Conservation (phyloP, 768 basidiomycete species). For the Collybia nuda region DNA sequence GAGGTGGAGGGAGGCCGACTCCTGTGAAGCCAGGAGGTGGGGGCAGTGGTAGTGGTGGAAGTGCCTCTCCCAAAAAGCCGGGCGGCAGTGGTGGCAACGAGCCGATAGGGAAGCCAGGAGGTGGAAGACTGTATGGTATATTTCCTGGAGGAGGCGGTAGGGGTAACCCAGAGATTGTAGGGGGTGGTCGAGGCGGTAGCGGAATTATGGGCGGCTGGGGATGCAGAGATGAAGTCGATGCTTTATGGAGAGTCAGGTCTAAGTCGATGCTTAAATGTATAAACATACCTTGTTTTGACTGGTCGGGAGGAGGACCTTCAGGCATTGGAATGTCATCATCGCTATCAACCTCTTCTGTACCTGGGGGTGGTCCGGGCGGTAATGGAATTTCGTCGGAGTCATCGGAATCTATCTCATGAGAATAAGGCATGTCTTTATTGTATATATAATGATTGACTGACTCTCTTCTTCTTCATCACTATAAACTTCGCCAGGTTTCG, state of each 20-base stretch:
- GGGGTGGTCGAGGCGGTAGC: neutral
- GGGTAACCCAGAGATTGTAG: neutral
- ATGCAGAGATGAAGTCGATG: constrained; percentile 4
- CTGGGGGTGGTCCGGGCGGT: constrained; percentile 66
- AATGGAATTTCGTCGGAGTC: constrained; percentile 63
- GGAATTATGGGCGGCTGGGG: constrained; percentile 7
- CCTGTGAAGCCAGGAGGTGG: constrained; percentile 25
- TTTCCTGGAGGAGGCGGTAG: no score
- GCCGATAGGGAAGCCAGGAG: constrained; percentile 17
- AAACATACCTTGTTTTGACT: constrained; percentile 17
- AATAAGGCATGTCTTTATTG: neutral
- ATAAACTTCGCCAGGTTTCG: constrained; percentile 60
- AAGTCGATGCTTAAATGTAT: neutral
- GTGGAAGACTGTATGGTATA: constrained; percentile 16
- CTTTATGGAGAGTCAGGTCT: constrained; percentile 2
- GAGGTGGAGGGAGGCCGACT: constrained; percentile 20
- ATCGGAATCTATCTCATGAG: constrained; percentile 17
- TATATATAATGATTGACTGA: constrained; percentile 8
- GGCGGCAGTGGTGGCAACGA: neutral
- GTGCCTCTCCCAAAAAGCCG: neutral
- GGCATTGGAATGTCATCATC: constrained; percentile 93
- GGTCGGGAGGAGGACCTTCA: constrained; percentile 67
- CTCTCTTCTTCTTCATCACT: constrained; percentile 61
- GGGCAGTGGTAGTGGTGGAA: constrained; percentile 22
- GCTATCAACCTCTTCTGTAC: constrained; percentile 46